phyloP scores from a whole-genome alignment of 1,284 basidiomycete genomes.

The Sphaerobolus stellatus region DNA sequence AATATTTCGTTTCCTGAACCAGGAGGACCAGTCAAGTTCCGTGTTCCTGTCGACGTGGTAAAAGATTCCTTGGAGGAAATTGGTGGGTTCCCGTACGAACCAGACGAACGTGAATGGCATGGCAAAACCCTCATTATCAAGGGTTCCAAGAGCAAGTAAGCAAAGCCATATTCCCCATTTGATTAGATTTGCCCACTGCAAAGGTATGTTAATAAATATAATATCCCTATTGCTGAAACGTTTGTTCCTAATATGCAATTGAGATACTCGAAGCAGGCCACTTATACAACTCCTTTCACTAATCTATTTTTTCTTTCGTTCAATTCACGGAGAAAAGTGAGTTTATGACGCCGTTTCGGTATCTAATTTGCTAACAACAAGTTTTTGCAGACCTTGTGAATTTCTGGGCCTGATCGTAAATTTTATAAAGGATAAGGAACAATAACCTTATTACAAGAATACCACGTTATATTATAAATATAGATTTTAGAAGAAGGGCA shows the following conservation, averaged over 20 bases:
- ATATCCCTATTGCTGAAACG: conserved; percentile 42
- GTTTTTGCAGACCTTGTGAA: conserved; percentile 14
- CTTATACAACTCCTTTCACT: conserved; percentile 53
- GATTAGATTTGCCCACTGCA: not conserved
- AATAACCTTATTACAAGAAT: no score
- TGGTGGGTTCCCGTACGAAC: conserved; percentile 72
- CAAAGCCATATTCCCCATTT: conserved; percentile 13
- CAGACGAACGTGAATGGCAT: conserved; percentile 56
- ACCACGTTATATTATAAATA: no score
- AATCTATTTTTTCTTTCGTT: not conserved
- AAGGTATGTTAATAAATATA: not conserved
- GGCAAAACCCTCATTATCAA: conserved; percentile 76
- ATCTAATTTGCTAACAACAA: not conserved
- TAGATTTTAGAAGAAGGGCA: no score
- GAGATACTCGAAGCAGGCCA: conserved; percentile 61
- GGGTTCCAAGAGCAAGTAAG: conserved; percentile 72
- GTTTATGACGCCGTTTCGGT: conserved; percentile 9
- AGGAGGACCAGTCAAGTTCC: conserved; percentile 53
- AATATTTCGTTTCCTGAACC: conserved; percentile 49
- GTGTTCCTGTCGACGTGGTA: conserved; percentile 70
- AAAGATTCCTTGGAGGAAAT: conserved; percentile 60
- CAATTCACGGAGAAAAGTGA: conserved; percentile 63
- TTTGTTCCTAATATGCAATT: conserved; percentile 70
- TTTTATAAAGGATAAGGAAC: conserved; percentile 11
- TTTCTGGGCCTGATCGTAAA: conserved; percentile 16